phyloP scores from a whole-genome alignment of 176 grass and related monocot genomes.

The Lolium perenne region DNA sequence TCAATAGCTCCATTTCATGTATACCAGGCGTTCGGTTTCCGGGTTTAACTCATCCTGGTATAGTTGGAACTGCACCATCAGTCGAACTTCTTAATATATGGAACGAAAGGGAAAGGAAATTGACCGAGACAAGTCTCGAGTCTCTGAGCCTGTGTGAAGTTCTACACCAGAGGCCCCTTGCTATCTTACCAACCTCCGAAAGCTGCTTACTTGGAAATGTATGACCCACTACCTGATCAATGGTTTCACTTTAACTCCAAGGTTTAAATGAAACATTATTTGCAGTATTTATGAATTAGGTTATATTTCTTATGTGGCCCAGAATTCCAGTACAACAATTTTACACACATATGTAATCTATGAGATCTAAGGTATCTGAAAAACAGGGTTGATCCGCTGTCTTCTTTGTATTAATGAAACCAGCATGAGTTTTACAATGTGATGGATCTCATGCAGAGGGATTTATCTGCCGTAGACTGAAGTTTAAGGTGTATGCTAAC shows the following conservation, averaged over 20 bases:
- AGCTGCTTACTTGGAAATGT: constrained; percentile 90
- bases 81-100: constrained; percentile 83
- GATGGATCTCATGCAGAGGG: neutral
- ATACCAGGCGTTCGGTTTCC: constrained; percentile 81
- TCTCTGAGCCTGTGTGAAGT: constrained; percentile 81
- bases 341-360: neutral
- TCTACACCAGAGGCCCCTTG: constrained; percentile 80
- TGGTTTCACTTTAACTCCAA: constrained; percentile 18
- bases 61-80: constrained; percentile 27
- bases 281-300: neutral
- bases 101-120: constrained; percentile 84
- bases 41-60: constrained; percentile 32
- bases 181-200: constrained; percentile 64
- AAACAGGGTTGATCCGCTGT: neutral
- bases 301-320: neutral
- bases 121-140: constrained; percentile 54
- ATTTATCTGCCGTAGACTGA: neutral
- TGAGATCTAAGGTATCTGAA: constrained; percentile 18
- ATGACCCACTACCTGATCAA: constrained; percentile 14
- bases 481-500: constrained; percentile 12
- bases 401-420: constrained; percentile 4
- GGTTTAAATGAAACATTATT: constrained; percentile 12
- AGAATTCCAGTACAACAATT: neutral
- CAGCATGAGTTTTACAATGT: neutral
- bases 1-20: constrained; percentile 10